phyloP scores from a whole-genome alignment of 1,139 yeast genomes.

The Barnettozyma hawaiiensis region DNA sequence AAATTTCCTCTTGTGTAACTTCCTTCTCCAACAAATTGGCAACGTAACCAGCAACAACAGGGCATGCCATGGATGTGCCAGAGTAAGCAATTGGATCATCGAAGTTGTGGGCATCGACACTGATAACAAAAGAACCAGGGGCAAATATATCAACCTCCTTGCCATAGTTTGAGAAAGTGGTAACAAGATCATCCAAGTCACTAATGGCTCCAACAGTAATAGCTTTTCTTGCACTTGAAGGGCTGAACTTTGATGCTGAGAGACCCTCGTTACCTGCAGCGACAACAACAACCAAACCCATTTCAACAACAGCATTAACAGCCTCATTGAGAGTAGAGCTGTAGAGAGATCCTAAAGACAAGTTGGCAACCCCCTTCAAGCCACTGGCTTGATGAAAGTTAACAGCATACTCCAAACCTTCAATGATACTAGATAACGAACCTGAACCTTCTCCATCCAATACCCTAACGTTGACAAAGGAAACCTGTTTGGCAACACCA shows the following conservation, averaged over 20 bases:
- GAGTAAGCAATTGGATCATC: constrained; percentile 36
- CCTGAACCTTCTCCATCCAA: constrained; percentile 62
- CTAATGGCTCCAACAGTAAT: constrained; percentile 87
- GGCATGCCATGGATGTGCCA: constrained; percentile 90
- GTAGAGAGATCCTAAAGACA: constrained; percentile 69
- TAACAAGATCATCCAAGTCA: constrained; percentile 58
- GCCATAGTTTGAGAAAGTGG: constrained; percentile 85
- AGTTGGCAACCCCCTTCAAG: constrained; percentile 61
- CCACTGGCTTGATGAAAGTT: constrained; percentile 49
- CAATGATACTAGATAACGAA: constrained; percentile 54
- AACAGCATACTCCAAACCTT: constrained; percentile 69
- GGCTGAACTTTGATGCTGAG: constrained; percentile 74
- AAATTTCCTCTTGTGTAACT: constrained; percentile 35
- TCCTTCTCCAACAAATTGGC: constrained; percentile 65
- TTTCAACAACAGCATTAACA: constrained; percentile 58
- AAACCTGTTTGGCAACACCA: constrained; percentile 73
- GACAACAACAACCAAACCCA: constrained; percentile 71
- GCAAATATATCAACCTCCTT: constrained; percentile 78
- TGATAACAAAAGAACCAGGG: constrained; percentile 60
- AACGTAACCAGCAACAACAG: constrained; percentile 68
- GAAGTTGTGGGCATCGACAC: constrained; percentile 25
- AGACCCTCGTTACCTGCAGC: constrained; percentile 84
- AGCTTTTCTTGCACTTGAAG: constrained; percentile 67
- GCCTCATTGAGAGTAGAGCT: constrained; percentile 66
- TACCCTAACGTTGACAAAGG: constrained; percentile 67